A percentile compares a stretch with the other conserved stretches of the same genome.
These are phyloP conservation scores for Pelargonium cotyledonis DNA, from an alignment of 441 rosid genomes.

Conservation along the genomic window DNA sequence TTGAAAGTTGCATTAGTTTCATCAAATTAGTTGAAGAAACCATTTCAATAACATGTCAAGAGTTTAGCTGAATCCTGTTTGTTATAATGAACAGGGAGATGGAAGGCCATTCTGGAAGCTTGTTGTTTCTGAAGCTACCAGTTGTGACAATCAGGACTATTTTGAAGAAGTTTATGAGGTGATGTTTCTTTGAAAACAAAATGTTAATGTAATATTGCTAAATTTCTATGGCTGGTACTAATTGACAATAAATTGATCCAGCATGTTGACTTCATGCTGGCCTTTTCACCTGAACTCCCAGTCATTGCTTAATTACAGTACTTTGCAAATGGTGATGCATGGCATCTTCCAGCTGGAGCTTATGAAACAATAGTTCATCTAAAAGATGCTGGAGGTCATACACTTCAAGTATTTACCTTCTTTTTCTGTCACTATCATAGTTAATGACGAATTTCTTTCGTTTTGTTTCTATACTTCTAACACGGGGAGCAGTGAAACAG, in stretches of 20 bases:
- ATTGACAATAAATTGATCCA: not conserved
- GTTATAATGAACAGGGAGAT: conserved; percentile 54
- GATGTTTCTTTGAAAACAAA: conserved; percentile 9
- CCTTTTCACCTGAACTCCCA: conserved; percentile 14
- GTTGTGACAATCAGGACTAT: conserved; percentile 59
- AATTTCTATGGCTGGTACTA: not conserved
- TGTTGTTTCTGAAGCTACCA: conserved; percentile 80
- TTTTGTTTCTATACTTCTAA: conserved; percentile 20
- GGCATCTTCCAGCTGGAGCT: conserved; percentile 83
- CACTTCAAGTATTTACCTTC: conserved; percentile 25
- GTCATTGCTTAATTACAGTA: conserved; percentile 36
- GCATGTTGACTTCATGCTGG: conserved; percentile 4
- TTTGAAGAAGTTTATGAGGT: conserved; percentile 90
- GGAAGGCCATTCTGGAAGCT: conserved; percentile 92
- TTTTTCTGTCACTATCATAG: conserved; percentile 14
- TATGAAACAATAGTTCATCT: conserved; percentile 47
- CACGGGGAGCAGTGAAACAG: conserved; percentile 37
- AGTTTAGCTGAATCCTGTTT: conserved; percentile 15
- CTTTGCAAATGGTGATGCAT: conserved; percentile 70
- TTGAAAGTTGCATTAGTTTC: not conserved
- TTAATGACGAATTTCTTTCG: conserved; percentile 7
- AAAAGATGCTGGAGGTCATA: conserved; percentile 79
- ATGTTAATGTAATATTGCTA: not conserved
- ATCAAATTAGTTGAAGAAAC: not conserved
- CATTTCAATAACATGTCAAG: not conserved